Conservation (phyloP, 2,329 filamentous ascomycete species). For the Monosporascus ibericus region DNA sequence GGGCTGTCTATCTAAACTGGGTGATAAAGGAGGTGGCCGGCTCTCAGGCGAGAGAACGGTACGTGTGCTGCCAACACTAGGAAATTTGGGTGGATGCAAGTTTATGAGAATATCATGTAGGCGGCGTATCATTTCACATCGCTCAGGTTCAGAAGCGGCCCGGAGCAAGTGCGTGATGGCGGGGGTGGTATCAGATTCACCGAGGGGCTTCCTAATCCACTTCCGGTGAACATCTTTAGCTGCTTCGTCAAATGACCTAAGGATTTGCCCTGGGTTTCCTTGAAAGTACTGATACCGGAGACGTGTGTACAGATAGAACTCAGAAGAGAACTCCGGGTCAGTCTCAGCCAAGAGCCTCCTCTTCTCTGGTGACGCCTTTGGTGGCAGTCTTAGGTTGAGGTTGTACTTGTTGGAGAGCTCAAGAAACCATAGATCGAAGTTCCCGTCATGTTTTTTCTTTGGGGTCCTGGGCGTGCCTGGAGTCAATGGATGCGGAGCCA, state of each 20-base stretch:
- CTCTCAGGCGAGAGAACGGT: constrained; percentile 1
- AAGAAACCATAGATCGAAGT: constrained; percentile 23
- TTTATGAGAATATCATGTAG: constrained; percentile 17
- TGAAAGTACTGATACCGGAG: constrained; percentile 16
- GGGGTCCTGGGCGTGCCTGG: constrained; percentile 5
- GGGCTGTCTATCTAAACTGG: constrained; percentile 4
- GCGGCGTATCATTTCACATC: constrained; percentile 14
- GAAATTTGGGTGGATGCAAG: constrained; percentile 7
- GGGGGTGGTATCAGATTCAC: constrained; percentile 15
- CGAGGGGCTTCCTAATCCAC: constrained; percentile 22
- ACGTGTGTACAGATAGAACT: constrained; percentile 17
- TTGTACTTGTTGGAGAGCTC: constrained; percentile 23
- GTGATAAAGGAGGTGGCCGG: constrained; percentile 7
- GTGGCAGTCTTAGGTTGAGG: constrained; percentile 17
- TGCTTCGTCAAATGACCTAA: constrained; percentile 12
- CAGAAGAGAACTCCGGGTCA: constrained; percentile 8
- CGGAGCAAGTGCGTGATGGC: constrained; percentile 13
- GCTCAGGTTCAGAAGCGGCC: constrained; percentile 18
- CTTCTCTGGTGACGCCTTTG: constrained; percentile 13
- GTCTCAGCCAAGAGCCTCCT: constrained; percentile 9
- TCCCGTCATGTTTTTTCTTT: constrained; percentile 4
- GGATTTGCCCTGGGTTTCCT: constrained; percentile 12
- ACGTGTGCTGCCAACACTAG: neutral
- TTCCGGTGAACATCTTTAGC: constrained; percentile 19
- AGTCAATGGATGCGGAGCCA: neutral